phyloP scores from a whole-genome alignment of 441 rosid species.

The Breynia disticha region DNA sequence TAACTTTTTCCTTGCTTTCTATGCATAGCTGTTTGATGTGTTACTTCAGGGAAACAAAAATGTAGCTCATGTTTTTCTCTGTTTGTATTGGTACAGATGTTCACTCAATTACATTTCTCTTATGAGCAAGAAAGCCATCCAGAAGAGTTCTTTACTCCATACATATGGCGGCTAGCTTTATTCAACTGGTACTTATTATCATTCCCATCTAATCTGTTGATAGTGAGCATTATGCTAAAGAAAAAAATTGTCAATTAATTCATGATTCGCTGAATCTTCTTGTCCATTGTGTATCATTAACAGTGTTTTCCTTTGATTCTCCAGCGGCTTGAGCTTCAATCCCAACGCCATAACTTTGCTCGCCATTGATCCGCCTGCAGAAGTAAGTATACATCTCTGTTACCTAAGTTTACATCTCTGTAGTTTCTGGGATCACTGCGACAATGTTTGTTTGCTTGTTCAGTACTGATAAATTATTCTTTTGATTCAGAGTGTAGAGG shows the following conservation, averaged over 20 bases:
- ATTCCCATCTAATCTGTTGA: not conserved
- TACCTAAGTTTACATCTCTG: not conserved
- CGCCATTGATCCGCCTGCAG: conserved; percentile 37
- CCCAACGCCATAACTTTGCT: conserved; percentile 55
- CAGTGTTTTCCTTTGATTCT: conserved; percentile 9
- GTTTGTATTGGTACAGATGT: conserved; percentile 50
- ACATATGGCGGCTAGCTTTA: conserved; percentile 78
- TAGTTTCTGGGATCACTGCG: not conserved
- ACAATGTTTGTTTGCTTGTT: not conserved
- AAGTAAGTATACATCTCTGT: conserved; percentile 38
- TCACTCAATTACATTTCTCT: conserved; percentile 91
- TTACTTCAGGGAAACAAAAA: not conserved
- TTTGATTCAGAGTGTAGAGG: conserved; percentile 29
- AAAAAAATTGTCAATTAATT: too few species aligned
- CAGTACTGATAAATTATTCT: not conserved
- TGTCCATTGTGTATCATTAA: conserved; percentile 2
- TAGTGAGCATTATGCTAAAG: too few species aligned
- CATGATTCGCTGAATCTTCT: too few species aligned
- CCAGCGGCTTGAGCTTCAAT: conserved; percentile 57
- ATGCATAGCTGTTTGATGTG: not conserved
- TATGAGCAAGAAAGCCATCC: conserved; percentile 99
- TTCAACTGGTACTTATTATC: conserved; percentile 43
- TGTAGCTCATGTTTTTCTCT: not conserved
- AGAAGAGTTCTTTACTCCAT: conserved; percentile 95
- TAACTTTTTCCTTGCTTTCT: not conserved